phyloP scores from a whole-genome alignment of 257 asterid genomes.

The Sherardia arvensis region DNA sequence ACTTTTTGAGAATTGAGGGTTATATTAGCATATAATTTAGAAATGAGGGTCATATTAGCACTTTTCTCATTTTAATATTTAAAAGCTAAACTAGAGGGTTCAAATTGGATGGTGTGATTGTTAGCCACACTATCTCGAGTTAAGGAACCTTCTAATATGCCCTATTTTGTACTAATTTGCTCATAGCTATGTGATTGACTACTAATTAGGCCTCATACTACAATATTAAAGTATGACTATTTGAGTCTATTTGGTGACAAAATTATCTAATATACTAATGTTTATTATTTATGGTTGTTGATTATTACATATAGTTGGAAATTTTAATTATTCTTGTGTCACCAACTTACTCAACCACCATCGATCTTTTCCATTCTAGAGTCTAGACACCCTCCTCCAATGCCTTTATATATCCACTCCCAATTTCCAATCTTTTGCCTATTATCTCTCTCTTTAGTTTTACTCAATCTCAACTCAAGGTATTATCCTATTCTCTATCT shows the following conservation, averaged over 20 bases:
- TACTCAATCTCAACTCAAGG: slow-evolving; percentile 40
- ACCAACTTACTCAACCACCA: slow-evolving; percentile 9
- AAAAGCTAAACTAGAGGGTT: no score
- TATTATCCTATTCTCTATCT: slow-evolving; percentile 34
- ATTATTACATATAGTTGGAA: not conserved
- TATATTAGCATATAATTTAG: no score
- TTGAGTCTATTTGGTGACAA: not conserved
- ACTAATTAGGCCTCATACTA: not conserved
- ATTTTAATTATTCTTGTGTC: slow-evolving; percentile 13
- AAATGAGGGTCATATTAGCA: no score
- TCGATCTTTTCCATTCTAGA: not conserved
- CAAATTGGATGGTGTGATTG: no score
- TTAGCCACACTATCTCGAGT: no score
- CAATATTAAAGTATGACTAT: not conserved
- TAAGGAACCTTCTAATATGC: not conserved
- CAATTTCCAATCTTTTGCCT: slow-evolving; percentile 23
- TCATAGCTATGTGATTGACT: not conserved
- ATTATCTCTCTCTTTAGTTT: slow-evolving; percentile 27
- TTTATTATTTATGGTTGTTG: not conserved
- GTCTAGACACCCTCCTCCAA: not conserved
- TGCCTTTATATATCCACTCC: not conserved
- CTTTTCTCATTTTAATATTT: no score
- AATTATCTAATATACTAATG: no score
- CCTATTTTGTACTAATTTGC: not conserved
- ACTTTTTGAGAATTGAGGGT: no score